Evolutionary conservation across 305 asterid species (phyloP).

Genomic region (Andrographis paniculata): DNA sequence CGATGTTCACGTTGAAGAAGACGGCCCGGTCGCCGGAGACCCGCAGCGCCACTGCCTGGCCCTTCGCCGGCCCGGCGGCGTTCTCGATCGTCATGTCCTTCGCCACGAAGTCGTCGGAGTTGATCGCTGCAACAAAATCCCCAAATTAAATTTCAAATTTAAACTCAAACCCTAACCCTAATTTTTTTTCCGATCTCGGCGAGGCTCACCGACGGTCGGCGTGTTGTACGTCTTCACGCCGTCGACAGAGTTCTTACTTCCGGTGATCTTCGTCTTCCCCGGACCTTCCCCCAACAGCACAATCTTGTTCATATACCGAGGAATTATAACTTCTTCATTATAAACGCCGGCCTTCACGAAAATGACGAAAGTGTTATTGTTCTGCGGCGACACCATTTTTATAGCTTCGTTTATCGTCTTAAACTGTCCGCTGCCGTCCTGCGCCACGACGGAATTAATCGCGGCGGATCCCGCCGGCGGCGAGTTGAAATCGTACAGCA

Average conservation of each 20-base stretch:
- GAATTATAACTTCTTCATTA: not conserved
- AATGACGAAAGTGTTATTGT: not conserved
- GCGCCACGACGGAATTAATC: not conserved
- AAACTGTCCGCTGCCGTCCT: not conserved
- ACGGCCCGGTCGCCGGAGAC: not conserved
- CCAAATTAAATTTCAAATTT: not conserved
- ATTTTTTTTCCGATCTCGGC: no score
- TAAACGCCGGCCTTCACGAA: not conserved
- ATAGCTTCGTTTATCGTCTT: not conserved
- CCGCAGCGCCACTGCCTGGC: not conserved
- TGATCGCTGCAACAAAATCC: not conserved
- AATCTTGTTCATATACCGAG: not conserved
- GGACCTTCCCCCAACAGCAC: not conserved
- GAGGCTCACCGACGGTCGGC: not conserved
- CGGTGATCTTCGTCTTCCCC: not conserved
- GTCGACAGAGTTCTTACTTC: not conserved
- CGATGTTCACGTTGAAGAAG: constrained; percentile 1
- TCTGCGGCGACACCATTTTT: not conserved
- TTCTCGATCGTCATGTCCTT: constrained; percentile 1
- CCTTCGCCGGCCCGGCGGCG: constrained; percentile 1
- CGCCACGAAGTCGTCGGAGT: not conserved
- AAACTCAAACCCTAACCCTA: no score
- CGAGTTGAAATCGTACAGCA: not conserved
- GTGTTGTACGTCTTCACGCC: not conserved
- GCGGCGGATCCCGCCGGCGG: not conserved